Evolutionary conservation across 345 rosid species (phyloP).

Genomic region (Psidium friedrichsthalianum): DNA sequence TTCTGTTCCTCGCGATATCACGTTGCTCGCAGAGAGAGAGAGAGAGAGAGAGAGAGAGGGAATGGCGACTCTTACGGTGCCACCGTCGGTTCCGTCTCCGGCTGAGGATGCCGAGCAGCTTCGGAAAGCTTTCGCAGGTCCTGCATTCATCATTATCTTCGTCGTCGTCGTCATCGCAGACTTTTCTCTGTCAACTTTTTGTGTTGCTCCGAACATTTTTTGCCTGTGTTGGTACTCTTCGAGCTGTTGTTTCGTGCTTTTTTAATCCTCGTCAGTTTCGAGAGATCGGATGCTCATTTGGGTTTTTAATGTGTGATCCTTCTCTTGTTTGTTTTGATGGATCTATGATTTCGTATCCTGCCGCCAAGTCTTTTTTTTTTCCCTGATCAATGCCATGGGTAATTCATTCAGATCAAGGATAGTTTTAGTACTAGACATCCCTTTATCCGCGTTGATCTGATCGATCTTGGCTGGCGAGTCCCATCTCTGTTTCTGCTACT

Average conservation of each 20-base stretch:
- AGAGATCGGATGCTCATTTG: not conserved
- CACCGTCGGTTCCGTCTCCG: slow-evolving; percentile 52
- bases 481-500: not conserved
- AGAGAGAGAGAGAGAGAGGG: not conserved
- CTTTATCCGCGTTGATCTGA: not conserved
- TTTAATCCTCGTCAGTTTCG: not conserved
- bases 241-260: not conserved
- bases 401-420: not conserved
- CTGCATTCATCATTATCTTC: not conserved
- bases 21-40: not conserved
- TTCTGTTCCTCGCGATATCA: not conserved
- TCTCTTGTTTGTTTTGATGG: not conserved
- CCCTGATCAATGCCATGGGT: not conserved
- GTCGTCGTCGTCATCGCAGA: not conserved
- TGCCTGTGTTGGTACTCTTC: not conserved
- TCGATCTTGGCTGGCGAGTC: not conserved
- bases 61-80: slow-evolving; percentile 74
- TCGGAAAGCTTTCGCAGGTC: slow-evolving; percentile 72
- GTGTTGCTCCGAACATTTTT: not conserved
- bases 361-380: not conserved
- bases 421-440: not conserved
- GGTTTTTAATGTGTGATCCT: not conserved
- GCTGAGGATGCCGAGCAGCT: slow-evolving; percentile 88
- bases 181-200: not conserved
- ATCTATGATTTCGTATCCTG: not conserved